phyloP scores from a whole-genome alignment of 306 rosid genomes.

The Trichosanthes cucumerina region DNA sequence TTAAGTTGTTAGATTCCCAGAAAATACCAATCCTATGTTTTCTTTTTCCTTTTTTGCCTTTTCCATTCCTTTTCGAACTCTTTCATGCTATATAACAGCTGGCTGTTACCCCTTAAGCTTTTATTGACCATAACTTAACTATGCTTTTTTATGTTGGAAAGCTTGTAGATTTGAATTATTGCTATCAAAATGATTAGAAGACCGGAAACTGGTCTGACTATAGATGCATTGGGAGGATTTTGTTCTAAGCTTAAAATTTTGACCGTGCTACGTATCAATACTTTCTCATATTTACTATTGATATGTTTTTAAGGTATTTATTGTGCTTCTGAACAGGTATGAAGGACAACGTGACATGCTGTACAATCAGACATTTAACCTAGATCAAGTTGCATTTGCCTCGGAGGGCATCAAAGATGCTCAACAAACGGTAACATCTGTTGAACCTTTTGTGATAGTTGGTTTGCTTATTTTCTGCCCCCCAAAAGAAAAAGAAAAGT shows the following conservation, averaged over 20 bases:
- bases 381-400: constrained; percentile 95
- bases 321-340: constrained; percentile 54
- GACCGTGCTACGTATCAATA: not conserved
- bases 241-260: not conserved
- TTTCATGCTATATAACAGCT: not conserved
- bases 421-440: constrained; percentile 77
- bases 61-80: not conserved
- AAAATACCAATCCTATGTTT: not conserved
- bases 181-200: not conserved
- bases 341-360: constrained; percentile 98
- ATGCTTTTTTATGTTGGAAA: not conserved
- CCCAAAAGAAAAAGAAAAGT: not conserved
- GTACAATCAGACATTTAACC: constrained; percentile 91
- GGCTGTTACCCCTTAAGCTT: not conserved
- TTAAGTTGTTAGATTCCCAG: not conserved
- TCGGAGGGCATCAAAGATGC: constrained; percentile 92
- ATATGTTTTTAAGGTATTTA: not conserved
- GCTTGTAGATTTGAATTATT: not conserved
- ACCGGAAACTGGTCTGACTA: not conserved
- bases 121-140: not conserved
- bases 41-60: not conserved
- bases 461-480: not conserved
- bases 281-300: not conserved
- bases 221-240: not conserved
- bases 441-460: not conserved